phyloP scores from a whole-genome alignment of 441 rosid species.

The Rhodomyrtus psidioides region DNA sequence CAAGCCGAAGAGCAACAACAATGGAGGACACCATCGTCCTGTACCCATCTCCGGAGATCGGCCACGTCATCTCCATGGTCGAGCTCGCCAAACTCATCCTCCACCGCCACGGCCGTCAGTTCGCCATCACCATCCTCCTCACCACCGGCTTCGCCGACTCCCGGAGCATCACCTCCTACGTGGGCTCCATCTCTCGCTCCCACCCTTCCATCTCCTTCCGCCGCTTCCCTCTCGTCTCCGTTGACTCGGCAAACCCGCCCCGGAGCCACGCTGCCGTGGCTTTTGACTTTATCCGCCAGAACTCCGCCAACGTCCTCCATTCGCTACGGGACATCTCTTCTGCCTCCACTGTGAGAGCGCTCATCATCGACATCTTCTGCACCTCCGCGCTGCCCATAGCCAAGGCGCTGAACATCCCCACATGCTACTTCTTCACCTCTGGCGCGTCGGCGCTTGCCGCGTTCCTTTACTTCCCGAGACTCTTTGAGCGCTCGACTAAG shows the following conservation, averaged over 20 bases:
- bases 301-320: no score
- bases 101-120: slow-evolving; percentile 4
- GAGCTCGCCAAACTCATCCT: slow-evolving; percentile 25
- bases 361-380: slow-evolving; percentile 41
- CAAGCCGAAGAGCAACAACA: neutral
- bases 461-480: slow-evolving; percentile 16
- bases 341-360: neutral
- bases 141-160: slow-evolving; percentile 8
- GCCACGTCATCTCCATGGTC: slow-evolving; percentile 25
- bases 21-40: slow-evolving; percentile 20
- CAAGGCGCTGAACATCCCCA: slow-evolving; percentile 27
- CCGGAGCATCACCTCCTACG: slow-evolving; percentile 26
- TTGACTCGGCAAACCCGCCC: neutral
- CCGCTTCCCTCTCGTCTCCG: slow-evolving; percentile 4
- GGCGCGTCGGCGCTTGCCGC: slow-evolving; percentile 30
- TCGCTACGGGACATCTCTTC: slow-evolving; percentile 4
- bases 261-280: slow-evolving; percentile 1
- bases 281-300: slow-evolving; percentile 20
- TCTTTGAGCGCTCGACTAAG: slow-evolving; percentile 12
- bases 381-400: slow-evolving; percentile 16
- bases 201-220: slow-evolving; percentile 20
- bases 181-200: slow-evolving; percentile 14
- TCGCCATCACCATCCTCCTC: slow-evolving; percentile 27
- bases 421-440: slow-evolving; percentile 33
- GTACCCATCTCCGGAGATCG: slow-evolving; percentile 14